Evolutionary conservation across 148 eudicot genomes (phyloP), one percentile per base, ranked within the genome.

Genomic region (Pharnaceum exiguum): DNA sequence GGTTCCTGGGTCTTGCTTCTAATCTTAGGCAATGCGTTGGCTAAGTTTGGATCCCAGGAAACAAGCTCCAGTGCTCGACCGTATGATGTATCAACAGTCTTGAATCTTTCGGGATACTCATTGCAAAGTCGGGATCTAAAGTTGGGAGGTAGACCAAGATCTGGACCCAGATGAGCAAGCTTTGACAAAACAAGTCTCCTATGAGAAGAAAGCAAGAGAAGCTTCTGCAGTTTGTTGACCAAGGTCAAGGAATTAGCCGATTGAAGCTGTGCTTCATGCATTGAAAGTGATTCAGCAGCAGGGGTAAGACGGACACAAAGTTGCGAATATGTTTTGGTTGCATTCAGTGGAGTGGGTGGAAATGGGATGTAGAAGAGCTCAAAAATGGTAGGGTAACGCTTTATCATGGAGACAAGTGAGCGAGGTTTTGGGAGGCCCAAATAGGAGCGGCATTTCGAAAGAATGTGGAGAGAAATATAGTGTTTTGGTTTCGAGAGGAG

Each of bases 41-140:
- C 96, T 53, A 93, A 65, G 35, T 54, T 32, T 23, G 70, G 60
- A 49, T 93, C 86, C 86, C 95, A 88, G 1, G 80, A 60, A 8
- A 85, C 90, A 59, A 93, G 96, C 74, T 93, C 95, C 50, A 93
- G 91, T 0, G 95, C 89, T 62, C 82, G 96, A 3, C 96, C 99
- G 71, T 88, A 93, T 2, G 99, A 93, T 21, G 99, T 93, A 69
- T 88, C 86, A 35, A 93, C 85, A 9, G 60, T 75, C 75, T 79
- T 85, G 59, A 88, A 88, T 35, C 70, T 85, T 16, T 83, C 85
- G 8, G 99, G 89, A 55, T 85, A 65, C 28, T 83, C 82, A 30
- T 83, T 81, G 79, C 95, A 85, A 29, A 88, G 84, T 17, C 79
- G 69, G 40, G 96, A 79, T 11, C 82, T 75, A 27, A 93, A 93